Evolutionary conservation across 2,329 filamentous ascomycete species (phyloP), one percentile per base, ranked within the genome.

Genomic region (Trichophyton simii): DNA sequence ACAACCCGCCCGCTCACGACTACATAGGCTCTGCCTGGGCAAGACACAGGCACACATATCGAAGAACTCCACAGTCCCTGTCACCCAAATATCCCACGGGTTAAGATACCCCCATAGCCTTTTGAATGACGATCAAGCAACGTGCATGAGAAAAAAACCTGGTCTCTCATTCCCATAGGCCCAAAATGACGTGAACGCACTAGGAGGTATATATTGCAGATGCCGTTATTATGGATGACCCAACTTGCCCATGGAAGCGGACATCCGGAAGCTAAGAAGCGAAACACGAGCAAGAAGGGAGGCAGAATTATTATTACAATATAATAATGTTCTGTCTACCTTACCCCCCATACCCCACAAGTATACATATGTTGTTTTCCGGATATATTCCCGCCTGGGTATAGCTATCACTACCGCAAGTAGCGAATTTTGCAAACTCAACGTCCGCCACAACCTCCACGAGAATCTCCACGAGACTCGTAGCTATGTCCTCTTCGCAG

Each of bases 181-280:
- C 20, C 20, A 28, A 25, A 31, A 25, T 28, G 22, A 28, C 46
- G 22, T 31, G 46, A 52, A 28, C 20, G 46, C 20, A 22, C 20
- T 11, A n/a, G 46, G 46, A 31, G 22, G 22, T 11, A 31, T 38
- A 38, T 38, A 31, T 13, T 28, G 25, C 22, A 22, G 11, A 7
- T 25, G 20, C 44, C 34, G 3, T 38, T 13, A 25, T 8, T 11
- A 11, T 48, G 7, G 2, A 25, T 54, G 22, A 25, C 18, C 22
- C 8, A 15, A 11, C 7, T 34, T 8, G 18, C 28, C 52, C 31
- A 20, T 34, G 52, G 52, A 38, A 55, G 52, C n/a, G n/a, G n/a
- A 36, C 13, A 55, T 18, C 52, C 52, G 52, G 52, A 55, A 55
- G 28, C 34, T 55, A 55, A 55, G 52, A 55, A 55, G 52, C 52